phyloP scores from a whole-genome alignment of 2,329 filamentous ascomycete genomes.

The Rutstroemia sydowiana region DNA sequence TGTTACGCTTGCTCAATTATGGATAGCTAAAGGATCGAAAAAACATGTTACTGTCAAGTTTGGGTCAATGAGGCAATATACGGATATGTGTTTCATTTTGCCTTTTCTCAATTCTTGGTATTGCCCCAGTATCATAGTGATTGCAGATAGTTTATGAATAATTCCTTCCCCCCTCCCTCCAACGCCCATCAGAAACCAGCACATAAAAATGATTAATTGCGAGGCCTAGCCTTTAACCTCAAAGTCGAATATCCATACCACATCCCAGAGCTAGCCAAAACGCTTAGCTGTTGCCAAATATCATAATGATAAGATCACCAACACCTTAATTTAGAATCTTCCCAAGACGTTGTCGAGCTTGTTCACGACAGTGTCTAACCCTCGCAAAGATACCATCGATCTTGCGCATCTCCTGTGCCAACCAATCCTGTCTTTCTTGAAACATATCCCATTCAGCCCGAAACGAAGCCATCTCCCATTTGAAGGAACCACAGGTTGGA shows the following conservation, averaged over 20 bases:
- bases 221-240: no score
- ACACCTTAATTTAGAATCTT: not conserved
- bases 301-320: no score
- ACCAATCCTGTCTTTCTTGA: constrained; percentile 1
- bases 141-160: not conserved
- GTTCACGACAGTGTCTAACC: not conserved
- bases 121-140: not conserved
- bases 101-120: not conserved
- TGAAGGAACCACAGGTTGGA: not conserved
- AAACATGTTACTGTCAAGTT: no score
- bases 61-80: not conserved
- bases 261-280: not conserved
- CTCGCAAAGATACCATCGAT: not conserved
- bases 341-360: not conserved
- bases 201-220: not conserved
- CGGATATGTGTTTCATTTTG: not conserved
- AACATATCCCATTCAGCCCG: not conserved
- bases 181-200: not conserved
- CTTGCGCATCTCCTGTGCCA: not conserved
- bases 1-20: no score
- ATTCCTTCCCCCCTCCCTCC: not conserved
- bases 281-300: no score
- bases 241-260: not conserved
- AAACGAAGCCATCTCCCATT: not conserved
- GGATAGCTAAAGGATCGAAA: no score